Percentiles rank a stretch among this genome's conserved stretches.
These are phyloP conservation scores for Diaporthe vaccinii DNA, from an alignment of 2,329 filamentous ascomycete genomes.

Conservation along the genomic window DNA sequence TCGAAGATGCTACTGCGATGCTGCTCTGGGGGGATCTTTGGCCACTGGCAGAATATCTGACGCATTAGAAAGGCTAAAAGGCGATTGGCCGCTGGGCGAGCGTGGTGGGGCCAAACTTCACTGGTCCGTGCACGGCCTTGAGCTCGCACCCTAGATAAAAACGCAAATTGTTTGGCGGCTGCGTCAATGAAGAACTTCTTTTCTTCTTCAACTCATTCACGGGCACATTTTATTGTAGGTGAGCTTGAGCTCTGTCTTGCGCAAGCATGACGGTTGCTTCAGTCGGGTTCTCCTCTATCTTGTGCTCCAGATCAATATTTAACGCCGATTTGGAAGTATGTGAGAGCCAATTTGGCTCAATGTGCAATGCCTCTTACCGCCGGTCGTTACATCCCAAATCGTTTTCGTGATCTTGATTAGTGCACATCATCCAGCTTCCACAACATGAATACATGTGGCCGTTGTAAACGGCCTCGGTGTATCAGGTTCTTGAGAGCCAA, in stretches of 20 bases:
- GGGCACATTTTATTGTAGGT: conserved; percentile 81
- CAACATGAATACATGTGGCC: neutral
- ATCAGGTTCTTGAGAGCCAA: neutral
- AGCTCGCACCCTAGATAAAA: conserved; percentile 38
- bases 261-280: conserved; percentile 56
- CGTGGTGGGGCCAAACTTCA: neutral
- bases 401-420: conserved; percentile 16
- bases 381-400: conserved; percentile 73
- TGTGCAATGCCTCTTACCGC: conserved; percentile 80
- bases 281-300: conserved; percentile 80
- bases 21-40: conserved; percentile 34
- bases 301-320: conserved; percentile 73
- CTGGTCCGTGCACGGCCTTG: conserved; percentile 27
- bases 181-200: conserved; percentile 45
- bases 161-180: conserved; percentile 43
- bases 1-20: conserved; percentile 49
- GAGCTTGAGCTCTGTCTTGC: conserved; percentile 66
- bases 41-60: conserved; percentile 34
- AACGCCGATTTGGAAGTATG: conserved; percentile 81
- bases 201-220: conserved; percentile 71
- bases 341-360: conserved; percentile 69
- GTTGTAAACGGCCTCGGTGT: no score
- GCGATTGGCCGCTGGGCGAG: conserved; percentile 22
- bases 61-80: conserved; percentile 35
- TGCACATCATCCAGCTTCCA: neutral